Evolutionary conservation across 306 rosid genomes (phyloP).

Genomic region (Clitoria ternatea): DNA sequence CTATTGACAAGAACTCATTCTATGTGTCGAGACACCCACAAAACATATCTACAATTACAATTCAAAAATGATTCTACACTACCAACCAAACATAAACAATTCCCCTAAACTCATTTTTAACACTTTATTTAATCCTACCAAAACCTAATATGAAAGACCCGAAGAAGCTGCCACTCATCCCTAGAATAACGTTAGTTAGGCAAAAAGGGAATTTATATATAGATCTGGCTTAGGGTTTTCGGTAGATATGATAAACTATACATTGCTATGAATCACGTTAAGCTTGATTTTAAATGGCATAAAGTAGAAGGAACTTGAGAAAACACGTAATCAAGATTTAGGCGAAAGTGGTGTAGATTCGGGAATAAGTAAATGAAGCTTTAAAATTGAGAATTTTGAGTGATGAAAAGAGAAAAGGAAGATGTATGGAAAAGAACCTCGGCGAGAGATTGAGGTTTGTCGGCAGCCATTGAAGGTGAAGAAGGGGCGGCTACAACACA

Average conservation of each 20-base stretch:
- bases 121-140: background rate
- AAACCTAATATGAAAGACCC: background rate
- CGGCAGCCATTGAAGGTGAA: constrained; percentile 54
- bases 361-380: background rate
- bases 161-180: background rate
- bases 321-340: background rate
- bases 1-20: background rate
- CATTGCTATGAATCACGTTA: background rate
- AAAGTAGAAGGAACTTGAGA: background rate
- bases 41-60: background rate
- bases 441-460: constrained; percentile 50
- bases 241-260: background rate
- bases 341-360: background rate
- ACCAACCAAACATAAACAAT: background rate
- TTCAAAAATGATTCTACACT: background rate
- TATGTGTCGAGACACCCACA: background rate
- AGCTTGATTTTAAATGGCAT: background rate
- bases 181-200: background rate
- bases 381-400: background rate
- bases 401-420: background rate
- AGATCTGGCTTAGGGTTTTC: constrained; percentile 15
- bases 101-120: background rate
- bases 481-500: constrained; percentile 19
- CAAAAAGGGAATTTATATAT: background rate
- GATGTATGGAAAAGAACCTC: constrained; percentile 54